Evolutionary conservation across 1,284 basidiomycete genomes (phyloP), one percentile per base, ranked within the genome.

Genomic region (Pseudozyma thailandica): DNA sequence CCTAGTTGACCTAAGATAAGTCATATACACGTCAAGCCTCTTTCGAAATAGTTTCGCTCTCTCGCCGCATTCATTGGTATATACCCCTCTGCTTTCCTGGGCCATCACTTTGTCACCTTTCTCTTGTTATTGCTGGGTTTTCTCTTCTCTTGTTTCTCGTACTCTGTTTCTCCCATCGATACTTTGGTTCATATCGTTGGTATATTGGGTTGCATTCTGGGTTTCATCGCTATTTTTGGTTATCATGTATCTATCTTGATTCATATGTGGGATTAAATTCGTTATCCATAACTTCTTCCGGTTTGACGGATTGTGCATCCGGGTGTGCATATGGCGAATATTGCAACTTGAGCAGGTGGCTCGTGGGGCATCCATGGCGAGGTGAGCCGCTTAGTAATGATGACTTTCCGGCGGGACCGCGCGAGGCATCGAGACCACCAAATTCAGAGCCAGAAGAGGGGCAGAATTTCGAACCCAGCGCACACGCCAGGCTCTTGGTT

Each of bases 11-110:
- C 6, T 20, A 7, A 41, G n/a, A 8, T 20, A 21, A 10, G 38
- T 31, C 25, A 51, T 35, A 52, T 52, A 53, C 50, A 53, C 50
- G 50, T 20, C 50, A 53, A 53, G 42, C 42, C 18, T 45, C 25
- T 50, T 33, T 42, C 26, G n/a, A n/a, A 30, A 15, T 10, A 28
- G 31, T 41, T 23, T 50, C 25, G 33, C 33, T 49, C 46, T 48
- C 46, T 37, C 46, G 3, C 46, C 38, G 38, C 38, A 21, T 21
- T 13, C 38, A 41, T 41, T 20, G n/a, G 21, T 41, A 21, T 41
- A 41, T 23, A 20, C 38, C 38, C 21, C 18, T 21, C 18, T 23
- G 38, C 21, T 41, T 41, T 20, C n/a, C 38, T 23, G 38, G 18
- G 38, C 38, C 38, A 41, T 21, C 26, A 7, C 15, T 16, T n/a